A percentile compares a stretch with the other conserved stretches of the same genome.
Conservation (phyloP, 257 asterid species). For the Przewalskia tangutica region DNA sequence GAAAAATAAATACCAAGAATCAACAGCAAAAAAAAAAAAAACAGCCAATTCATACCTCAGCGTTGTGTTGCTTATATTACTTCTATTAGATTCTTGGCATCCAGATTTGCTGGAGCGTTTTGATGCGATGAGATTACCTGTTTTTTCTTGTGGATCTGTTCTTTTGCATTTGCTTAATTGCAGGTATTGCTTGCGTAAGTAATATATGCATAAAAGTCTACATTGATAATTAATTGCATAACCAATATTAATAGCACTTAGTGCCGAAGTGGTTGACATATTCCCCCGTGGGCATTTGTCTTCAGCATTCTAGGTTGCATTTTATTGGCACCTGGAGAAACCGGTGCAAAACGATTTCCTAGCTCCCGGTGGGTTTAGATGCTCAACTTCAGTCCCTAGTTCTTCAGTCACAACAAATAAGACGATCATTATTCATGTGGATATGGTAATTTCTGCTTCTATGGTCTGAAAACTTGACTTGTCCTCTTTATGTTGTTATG, state of each 20-base stretch:
- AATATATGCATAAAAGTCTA: not conserved
- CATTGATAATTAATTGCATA: not conserved
- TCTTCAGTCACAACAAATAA: constrained; percentile 30
- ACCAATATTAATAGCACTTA: not conserved
- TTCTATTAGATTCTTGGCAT: not conserved
- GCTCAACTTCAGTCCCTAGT: constrained; percentile 20
- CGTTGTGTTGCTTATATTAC: not conserved
- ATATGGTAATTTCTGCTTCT: constrained; percentile 48
- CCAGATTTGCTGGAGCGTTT: not conserved
- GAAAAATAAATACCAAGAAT: no score
- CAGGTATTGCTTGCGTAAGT: not conserved
- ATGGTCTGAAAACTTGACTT: not conserved
- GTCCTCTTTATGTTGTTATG: not conserved
- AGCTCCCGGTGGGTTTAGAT: constrained; percentile 29
- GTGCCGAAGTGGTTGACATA: not conserved
- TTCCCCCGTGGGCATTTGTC: not conserved
- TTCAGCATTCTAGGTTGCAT: constrained; percentile 92
- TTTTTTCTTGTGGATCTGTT: not conserved
- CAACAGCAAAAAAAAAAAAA: no score
- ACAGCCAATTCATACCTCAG: not conserved
- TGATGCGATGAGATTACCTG: not conserved
- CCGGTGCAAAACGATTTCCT: constrained; percentile 68
- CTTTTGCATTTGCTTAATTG: not conserved
- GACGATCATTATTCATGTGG: constrained; percentile 60
- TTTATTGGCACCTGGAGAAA: constrained; percentile 98